These are phyloP conservation scores for Leccinum ochraceum DNA, from an alignment of 768 basidiomycete species.

Conservation along the genomic window DNA sequence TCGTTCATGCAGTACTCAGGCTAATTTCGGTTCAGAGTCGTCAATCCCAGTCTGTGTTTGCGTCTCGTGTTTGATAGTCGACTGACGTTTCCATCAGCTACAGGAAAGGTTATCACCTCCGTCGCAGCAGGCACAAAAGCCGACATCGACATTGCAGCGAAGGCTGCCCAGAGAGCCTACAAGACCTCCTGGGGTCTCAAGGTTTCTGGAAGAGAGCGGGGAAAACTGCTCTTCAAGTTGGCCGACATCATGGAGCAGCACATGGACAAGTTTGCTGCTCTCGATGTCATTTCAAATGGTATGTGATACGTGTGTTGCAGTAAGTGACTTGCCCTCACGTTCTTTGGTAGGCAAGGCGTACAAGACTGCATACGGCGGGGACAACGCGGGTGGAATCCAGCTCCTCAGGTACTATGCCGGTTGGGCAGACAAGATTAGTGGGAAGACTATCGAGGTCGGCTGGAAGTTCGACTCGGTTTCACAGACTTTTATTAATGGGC, in stretches of 20 bases:
- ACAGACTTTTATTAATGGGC: neutral
- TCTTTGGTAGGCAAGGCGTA: slow-evolving; percentile 9
- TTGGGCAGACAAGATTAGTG: slow-evolving; percentile 16
- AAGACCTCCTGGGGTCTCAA: slow-evolving; percentile 12
- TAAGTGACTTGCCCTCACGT: neutral
- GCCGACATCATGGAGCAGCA: slow-evolving; percentile 11
- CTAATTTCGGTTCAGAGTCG: slow-evolving; percentile 39
- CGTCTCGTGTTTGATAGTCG: neutral
- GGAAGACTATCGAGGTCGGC: slow-evolving; percentile 8
- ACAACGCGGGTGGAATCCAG: slow-evolving; percentile 2
- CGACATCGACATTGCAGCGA: slow-evolving; percentile 9
- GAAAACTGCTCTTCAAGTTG: slow-evolving; percentile 8
- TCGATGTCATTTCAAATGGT: slow-evolving; percentile 12
- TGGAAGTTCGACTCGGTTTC: neutral
- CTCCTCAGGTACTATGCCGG: slow-evolving; percentile 13
- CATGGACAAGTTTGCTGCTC: slow-evolving; percentile 11
- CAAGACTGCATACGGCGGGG: neutral
- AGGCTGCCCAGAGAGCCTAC: slow-evolving; percentile 8
- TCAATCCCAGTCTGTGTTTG: slow-evolving; percentile 50
- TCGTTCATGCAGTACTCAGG: neutral
- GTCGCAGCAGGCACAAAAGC: slow-evolving; percentile 10
- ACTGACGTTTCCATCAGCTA: slow-evolving; percentile 25
- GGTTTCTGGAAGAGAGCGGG: slow-evolving; percentile 5
- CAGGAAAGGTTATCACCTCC: slow-evolving; percentile 12
- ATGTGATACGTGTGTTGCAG: neutral